phyloP scores from a whole-genome alignment of 441 rosid genomes.

The Pelargonium citronellum region DNA sequence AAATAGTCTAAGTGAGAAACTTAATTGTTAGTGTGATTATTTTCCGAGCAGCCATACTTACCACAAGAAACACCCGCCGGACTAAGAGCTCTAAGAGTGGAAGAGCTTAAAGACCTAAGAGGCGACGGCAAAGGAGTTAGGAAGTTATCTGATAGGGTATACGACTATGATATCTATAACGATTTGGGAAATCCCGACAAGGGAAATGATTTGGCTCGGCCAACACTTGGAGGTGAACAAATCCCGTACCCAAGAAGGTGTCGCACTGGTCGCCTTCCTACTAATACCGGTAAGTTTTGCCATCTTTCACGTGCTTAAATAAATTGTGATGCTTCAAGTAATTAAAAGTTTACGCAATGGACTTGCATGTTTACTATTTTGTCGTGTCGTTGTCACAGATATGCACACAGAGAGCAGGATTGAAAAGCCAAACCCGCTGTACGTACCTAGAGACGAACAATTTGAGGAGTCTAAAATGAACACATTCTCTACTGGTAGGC shows the following conservation, averaged over 20 bases:
- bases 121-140: constrained; percentile 68
- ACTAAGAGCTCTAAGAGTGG: constrained; percentile 53
- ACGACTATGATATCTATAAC: constrained; percentile 74
- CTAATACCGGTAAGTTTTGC: constrained; percentile 43
- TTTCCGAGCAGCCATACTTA: constrained; percentile 67
- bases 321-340: no score
- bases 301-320: not conserved
- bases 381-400: constrained; percentile 30
- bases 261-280: constrained; percentile 67
- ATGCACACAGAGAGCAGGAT: constrained; percentile 58
- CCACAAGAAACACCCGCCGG: constrained; percentile 77
- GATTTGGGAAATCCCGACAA: constrained; percentile 92
- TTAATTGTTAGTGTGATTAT: not conserved
- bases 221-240: constrained; percentile 59
- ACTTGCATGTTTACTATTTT: not conserved
- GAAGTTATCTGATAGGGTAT: constrained; percentile 69
- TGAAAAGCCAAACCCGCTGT: constrained; percentile 77
- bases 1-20: not conserved
- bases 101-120: constrained; percentile 57
- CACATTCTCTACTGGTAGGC: constrained; percentile 62
- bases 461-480: constrained; percentile 72
- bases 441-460: constrained; percentile 90
- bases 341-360: no score
- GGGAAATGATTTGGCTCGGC: constrained; percentile 51
- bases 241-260: constrained; percentile 85